These are phyloP conservation scores for Bryoglossum gracile DNA, from an alignment of 495 filamentous ascomycete genomes.

Conservation along the genomic window DNA sequence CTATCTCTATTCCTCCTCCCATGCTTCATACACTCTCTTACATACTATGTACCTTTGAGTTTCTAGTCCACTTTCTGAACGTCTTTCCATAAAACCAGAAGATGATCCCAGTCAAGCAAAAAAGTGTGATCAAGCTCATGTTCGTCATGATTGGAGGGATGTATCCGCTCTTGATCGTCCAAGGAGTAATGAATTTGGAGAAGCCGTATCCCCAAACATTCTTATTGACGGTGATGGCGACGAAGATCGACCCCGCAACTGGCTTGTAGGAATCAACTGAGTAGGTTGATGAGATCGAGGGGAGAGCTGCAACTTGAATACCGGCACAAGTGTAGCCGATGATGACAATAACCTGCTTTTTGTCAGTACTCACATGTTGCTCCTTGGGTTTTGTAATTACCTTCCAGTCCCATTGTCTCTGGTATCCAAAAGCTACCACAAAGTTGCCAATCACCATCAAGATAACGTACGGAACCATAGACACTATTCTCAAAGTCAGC, in stretches of 20 bases:
- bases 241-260: constrained; percentile 44
- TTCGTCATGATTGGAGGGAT: constrained; percentile 46
- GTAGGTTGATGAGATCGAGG: constrained; percentile 45
- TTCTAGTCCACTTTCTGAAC: constrained; percentile 46
- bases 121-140: constrained; percentile 45
- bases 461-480: constrained; percentile 52
- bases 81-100: constrained; percentile 53
- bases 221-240: constrained; percentile 47
- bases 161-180: constrained; percentile 46
- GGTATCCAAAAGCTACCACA: constrained; percentile 51
- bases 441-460: constrained; percentile 55
- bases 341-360: constrained; percentile 32
- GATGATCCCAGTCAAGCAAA: constrained; percentile 44
- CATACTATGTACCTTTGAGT: constrained; percentile 47
- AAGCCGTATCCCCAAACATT: constrained; percentile 50
- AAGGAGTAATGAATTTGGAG: constrained; percentile 52
- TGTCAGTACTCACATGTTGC: constrained; percentile 40
- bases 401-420: constrained; percentile 50
- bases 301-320: constrained; percentile 51
- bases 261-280: constrained; percentile 50
- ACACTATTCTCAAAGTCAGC: too few relatives aligned
- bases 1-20: not conserved
- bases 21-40: constrained; percentile 17
- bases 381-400: constrained; percentile 27
- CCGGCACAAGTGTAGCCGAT: constrained; percentile 41